Base-by-base conservation (phyloP, 2,329 filamentous ascomycete genomes). In the Microsporum canis region DNA sequence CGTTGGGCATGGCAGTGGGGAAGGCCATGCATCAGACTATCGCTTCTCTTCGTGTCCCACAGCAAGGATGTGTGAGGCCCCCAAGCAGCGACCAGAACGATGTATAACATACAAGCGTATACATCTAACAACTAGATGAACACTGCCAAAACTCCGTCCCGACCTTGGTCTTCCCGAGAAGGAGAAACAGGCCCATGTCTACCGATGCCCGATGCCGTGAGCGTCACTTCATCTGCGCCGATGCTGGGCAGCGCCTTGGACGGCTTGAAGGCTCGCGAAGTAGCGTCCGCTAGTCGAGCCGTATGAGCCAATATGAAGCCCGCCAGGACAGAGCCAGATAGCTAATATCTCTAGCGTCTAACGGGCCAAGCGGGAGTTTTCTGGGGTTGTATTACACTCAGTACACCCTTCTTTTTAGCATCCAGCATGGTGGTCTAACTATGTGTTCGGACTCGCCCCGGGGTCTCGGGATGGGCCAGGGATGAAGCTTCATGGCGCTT, bases 231-330 rank as follows among this genome's bases (percentile, higher is more conserved):
- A 27, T 10, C 49, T 29, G 27, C 27, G 49, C 27, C 49, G 49
- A 53, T 53, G 49, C 49, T 53, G 49, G 49, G 49, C 49, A 53
- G 29, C 49, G 49, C 31, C 49, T 53, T 53, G 49, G 49, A 53
- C 29, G 49, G 49, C 27, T 27, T 53, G 49, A 53, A 53, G 27
- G 3, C 27, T 53, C 27, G 49, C 27, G 49, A 34, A 29, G 5
- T 10, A 34, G 49, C 27, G 27, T 43, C 49, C 49, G 29, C 23
- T 47, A 47, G 43, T 47, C 43, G 17, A 47, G 43, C 43, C 23
- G 17, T 17, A 10, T n/a, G 49, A 27, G 29, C 29, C 49, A 53
- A 53, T 33, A 10, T 34, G 29, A 31, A 12, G 29, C 27, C 10
- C 14, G 23, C 27, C 49, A 53, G 49, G 29, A 33, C 12, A 12